These are phyloP conservation scores for Fusarium brachygibbosum DNA, from an alignment of 2,329 filamentous ascomycete species.

Conservation along the genomic window DNA sequence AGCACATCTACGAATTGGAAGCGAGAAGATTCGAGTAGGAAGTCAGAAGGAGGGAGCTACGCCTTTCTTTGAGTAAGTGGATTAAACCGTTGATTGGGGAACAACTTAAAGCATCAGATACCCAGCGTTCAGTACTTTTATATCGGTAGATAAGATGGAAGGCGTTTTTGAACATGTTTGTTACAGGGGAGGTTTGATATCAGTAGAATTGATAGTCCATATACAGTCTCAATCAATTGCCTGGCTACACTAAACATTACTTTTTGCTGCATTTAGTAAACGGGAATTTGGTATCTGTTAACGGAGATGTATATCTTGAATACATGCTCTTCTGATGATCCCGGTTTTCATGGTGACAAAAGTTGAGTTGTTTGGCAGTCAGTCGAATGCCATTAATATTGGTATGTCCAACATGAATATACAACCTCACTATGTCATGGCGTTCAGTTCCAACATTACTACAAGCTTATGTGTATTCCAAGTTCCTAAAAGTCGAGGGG, in stretches of 20 bases:
- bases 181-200: not conserved
- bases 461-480: no score
- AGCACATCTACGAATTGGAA: constrained; percentile 32
- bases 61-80: constrained; percentile 41
- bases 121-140: constrained; percentile 17
- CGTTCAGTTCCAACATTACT: no score
- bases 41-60: constrained; percentile 44
- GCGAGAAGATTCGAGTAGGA: constrained; percentile 38
- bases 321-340: not conserved
- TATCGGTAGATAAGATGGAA: not conserved
- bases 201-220: not conserved
- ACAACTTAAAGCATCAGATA: constrained; percentile 23
- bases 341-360: not conserved
- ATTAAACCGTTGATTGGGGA: not conserved
- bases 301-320: not conserved
- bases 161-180: not conserved
- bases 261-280: not conserved
- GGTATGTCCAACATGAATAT: no score
- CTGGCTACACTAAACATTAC: no score
- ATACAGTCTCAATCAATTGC: not conserved
- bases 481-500: not conserved
- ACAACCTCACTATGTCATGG: no score
- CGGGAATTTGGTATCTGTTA: not conserved
- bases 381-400: not conserved
- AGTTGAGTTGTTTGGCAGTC: not conserved